Evolutionary conservation across 225 moss, liverwort and hornwort species (phyloP).

Genomic region (Anthoceros angustus): DNA sequence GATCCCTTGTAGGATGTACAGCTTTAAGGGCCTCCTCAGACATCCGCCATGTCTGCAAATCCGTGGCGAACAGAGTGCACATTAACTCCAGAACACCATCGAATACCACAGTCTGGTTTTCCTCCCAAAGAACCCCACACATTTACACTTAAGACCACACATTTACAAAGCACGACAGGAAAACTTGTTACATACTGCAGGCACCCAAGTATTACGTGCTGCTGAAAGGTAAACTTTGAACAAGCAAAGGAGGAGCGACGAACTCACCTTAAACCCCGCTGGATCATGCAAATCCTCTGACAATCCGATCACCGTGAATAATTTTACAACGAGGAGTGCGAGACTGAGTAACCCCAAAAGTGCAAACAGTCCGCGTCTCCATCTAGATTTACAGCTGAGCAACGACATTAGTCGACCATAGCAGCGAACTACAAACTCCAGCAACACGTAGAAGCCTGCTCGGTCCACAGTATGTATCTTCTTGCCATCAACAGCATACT

Average conservation of each 20-base stretch:
- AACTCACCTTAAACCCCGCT: slow-evolving; percentile 21
- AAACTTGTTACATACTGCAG: no score
- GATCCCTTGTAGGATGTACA: not conserved
- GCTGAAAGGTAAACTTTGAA: not conserved
- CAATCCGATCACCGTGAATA: slow-evolving; percentile 52
- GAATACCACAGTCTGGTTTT: no score
- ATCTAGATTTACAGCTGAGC: slow-evolving; percentile 32
- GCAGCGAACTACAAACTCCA: slow-evolving; percentile 18
- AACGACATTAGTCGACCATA: slow-evolving; percentile 14
- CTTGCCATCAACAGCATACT: slow-evolving; percentile 22
- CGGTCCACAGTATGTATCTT: slow-evolving; percentile 20
- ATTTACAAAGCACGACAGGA: no score
- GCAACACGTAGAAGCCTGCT: slow-evolving; percentile 19
- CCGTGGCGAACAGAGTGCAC: no score
- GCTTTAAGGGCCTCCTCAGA: not conserved
- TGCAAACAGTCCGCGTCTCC: slow-evolving; percentile 35
- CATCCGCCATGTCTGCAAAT: not conserved
- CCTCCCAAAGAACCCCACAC: no score
- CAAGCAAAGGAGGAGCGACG: not conserved
- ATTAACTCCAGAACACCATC: no score
- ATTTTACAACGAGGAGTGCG: slow-evolving; percentile 51
- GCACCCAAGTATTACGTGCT: no score
- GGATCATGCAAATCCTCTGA: slow-evolving; percentile 34
- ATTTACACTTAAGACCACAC: no score
- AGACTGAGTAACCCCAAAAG: slow-evolving; percentile 46